Evolutionary conservation across 345 rosid genomes (phyloP), one percentile per base, ranked within the genome.

Genomic region (Eucalyptus caleyi): DNA sequence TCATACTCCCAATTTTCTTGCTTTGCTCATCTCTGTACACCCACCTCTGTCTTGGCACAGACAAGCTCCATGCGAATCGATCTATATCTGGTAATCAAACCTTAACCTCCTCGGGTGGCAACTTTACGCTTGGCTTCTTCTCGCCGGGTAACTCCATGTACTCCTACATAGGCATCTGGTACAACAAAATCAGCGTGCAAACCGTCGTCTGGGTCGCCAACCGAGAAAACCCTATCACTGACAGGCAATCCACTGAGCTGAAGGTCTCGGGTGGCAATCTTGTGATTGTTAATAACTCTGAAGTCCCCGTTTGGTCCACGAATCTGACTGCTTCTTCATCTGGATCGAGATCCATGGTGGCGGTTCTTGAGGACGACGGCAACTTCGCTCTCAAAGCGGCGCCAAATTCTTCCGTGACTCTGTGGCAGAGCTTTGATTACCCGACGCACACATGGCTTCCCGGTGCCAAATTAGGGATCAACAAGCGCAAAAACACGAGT

Each of bases 181-280:
- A 94, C 91, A 83, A 90, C 26, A 87, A 90, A 62, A 88, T 96
- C 44, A 88, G 97, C 86, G 1, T 11, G n/a, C 92, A 7, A 87
- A 95, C 95, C 67, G 1, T 92, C 3, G 94, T 96, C 49, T 97
- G 99, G 99, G 96, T 96, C 16, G 99, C 99, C 82, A 97, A 96
- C 86, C 92, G 98, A 82, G 95, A 94, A 44, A 89, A 77, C 24
- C 96, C 98, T 10, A 89, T 96, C 88, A 89, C 89, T 18, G 93
- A 95, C 88, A 92, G 86, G 77, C 49, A 32, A 60, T 91, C 94
- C 16, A 94, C 98, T 3, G 91, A 90, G 34, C 91, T 96, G 86
- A 94, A 90, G 90, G 92, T 97, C 65, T 94, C 93, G 26, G 60
- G 89, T 67, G 98, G 98, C n/a, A 95, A 97, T 89, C 93, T 97